Evolutionary conservation across 2,329 filamentous ascomycete species (phyloP).

Genomic region (Fusarium verticillioides): DNA sequence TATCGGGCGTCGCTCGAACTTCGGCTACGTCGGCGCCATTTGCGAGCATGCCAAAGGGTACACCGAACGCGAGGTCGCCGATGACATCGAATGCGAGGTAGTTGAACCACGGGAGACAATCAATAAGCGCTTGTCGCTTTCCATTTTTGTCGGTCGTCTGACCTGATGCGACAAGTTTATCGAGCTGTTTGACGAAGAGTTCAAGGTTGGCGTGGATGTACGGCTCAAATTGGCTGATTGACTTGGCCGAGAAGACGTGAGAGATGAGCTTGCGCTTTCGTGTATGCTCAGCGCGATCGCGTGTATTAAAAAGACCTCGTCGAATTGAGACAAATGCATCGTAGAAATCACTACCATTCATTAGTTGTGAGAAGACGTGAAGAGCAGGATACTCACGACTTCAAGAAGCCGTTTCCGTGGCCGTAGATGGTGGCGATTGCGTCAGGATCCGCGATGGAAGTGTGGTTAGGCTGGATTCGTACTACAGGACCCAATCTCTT

Average conservation of each 20-base stretch:
- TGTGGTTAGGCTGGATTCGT: constrained; percentile 84
- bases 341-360: constrained; percentile 76
- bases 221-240: constrained; percentile 84
- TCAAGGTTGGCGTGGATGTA: constrained; percentile 86
- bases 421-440: constrained; percentile 83
- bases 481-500: constrained; percentile 82
- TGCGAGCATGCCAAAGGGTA: constrained; percentile 74
- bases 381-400: constrained; percentile 61
- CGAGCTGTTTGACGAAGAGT: constrained; percentile 78
- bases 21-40: constrained; percentile 82
- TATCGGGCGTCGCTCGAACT: constrained; percentile 70
- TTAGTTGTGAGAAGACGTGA: neutral
- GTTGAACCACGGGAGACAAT: constrained; percentile 79
- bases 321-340: constrained; percentile 91
- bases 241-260: constrained; percentile 87
- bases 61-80: constrained; percentile 62
- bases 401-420: constrained; percentile 80
- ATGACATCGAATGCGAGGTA: constrained; percentile 66
- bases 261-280: constrained; percentile 90
- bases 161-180: constrained; percentile 64
- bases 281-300: constrained; percentile 82
- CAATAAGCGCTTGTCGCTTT: constrained; percentile 71
- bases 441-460: constrained; percentile 82
- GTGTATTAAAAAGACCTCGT: constrained; percentile 89
- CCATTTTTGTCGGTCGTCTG: constrained; percentile 66